These are phyloP conservation scores for Pisolithus thermaeus DNA, from an alignment of 1,284 basidiomycete species.

Conservation along the genomic window DNA sequence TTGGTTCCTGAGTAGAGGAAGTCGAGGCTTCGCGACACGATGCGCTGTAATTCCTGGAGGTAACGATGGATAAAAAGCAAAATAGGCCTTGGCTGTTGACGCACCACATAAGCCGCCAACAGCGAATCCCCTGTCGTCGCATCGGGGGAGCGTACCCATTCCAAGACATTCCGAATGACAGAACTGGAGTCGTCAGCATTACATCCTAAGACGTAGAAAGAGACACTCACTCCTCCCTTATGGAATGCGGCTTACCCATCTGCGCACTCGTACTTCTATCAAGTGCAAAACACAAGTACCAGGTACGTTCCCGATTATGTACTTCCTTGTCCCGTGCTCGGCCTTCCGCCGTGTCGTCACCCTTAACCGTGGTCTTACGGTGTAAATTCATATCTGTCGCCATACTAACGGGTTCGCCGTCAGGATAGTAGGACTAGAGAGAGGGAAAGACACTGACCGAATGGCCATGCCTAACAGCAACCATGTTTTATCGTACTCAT, in stretches of 20 bases:
- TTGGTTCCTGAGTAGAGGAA: constrained; percentile 83
- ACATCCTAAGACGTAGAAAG: constrained; percentile 5
- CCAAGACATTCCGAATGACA: constrained; percentile 79
- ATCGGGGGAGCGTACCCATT: constrained; percentile 63
- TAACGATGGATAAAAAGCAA: constrained; percentile 3
- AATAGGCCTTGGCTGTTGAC: constrained; percentile 23
- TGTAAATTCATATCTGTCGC: constrained; percentile 95
- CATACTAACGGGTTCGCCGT: constrained; percentile 53
- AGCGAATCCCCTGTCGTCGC: constrained; percentile 60
- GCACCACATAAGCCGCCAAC: constrained; percentile 65
- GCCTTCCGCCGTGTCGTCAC: constrained; percentile 71
- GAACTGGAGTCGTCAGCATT: constrained; percentile 42
- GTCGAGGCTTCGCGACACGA: constrained; percentile 84
- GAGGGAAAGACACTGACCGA: constrained; percentile 38
- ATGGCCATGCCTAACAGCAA: constrained; percentile 82
- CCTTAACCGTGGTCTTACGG: constrained; percentile 71
- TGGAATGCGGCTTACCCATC: constrained; percentile 86
- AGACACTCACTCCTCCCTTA: constrained; percentile 75
- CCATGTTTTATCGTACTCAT: constrained; percentile 98
- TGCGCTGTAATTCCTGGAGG: constrained; percentile 75
- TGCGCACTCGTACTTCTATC: constrained; percentile 90
- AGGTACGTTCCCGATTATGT: constrained; percentile 90
- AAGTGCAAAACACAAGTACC: constrained; percentile 87
- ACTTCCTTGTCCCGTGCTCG: constrained; percentile 74
- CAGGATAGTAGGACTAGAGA: not conserved